Evolutionary conservation across 306 rosid species (phyloP).

Genomic region (Senna siamea): DNA sequence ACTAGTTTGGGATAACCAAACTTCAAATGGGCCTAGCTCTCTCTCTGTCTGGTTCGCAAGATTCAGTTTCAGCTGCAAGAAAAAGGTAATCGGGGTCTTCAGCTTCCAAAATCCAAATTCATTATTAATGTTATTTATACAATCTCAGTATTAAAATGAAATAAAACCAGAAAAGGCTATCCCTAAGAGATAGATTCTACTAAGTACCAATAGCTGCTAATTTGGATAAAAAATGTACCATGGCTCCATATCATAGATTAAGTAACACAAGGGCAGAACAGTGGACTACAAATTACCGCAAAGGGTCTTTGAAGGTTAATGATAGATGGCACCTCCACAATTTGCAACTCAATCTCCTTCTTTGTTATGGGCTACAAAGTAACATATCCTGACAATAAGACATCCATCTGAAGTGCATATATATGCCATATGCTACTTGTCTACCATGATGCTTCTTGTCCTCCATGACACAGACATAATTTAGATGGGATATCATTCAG

Average conservation of each 20-base stretch:
- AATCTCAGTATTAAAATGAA: constrained; percentile 28
- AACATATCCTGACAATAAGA: constrained; percentile 42
- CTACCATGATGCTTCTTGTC: not conserved
- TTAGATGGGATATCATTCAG: constrained; percentile 25
- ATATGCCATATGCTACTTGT: not conserved
- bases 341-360: constrained; percentile 86
- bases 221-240: constrained; percentile 18
- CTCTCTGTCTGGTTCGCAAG: constrained; percentile 75
- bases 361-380: constrained; percentile 76
- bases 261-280: constrained; percentile 22
- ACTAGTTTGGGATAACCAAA: constrained; percentile 63
- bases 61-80: constrained; percentile 72
- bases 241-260: constrained; percentile 18
- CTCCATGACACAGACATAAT: constrained; percentile 4
- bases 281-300: constrained; percentile 54
- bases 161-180: constrained; percentile 23
- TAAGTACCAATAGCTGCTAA: constrained; percentile 37
- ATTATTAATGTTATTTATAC: not conserved
- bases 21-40: constrained; percentile 89
- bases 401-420: constrained; percentile 16
- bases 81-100: constrained; percentile 38
- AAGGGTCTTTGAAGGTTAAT: constrained; percentile 83
- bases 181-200: constrained; percentile 21
- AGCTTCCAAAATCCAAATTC: constrained; percentile 33
- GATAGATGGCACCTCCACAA: constrained; percentile 69